Conservation (phyloP, 164 flowering plant genomes). For the Chimonanthus praecox region DNA sequence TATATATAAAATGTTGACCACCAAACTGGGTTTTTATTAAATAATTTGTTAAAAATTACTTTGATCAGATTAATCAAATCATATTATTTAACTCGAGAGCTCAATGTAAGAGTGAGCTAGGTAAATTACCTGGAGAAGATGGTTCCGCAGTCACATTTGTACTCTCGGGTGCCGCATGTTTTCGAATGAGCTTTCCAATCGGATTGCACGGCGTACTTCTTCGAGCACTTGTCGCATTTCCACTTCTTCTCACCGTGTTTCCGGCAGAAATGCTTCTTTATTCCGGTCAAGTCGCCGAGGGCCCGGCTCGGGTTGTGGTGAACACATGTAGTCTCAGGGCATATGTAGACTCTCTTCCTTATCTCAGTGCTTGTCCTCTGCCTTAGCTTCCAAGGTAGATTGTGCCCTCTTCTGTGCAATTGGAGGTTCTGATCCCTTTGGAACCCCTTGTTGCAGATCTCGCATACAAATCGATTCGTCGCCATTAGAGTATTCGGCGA, state of each 20-base stretch:
- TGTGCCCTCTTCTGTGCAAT: conserved; percentile 55
- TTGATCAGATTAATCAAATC: too few relatives aligned
- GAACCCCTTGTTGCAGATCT: conserved; percentile 58
- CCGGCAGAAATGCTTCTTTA: conserved; percentile 56
- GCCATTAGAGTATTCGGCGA: conserved; percentile 56
- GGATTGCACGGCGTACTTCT: conserved; percentile 61
- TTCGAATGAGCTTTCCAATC: conserved; percentile 66
- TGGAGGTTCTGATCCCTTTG: conserved; percentile 65
- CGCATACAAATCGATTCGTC: conserved; percentile 50
- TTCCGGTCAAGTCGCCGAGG: conserved; percentile 56
- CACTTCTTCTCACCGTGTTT: conserved; percentile 72
- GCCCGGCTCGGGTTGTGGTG: conserved; percentile 59
- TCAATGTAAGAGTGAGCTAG: too few relatives aligned
- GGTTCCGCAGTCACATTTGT: conserved; percentile 64
- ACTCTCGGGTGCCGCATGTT: conserved; percentile 55
- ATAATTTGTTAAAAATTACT: too few relatives aligned
- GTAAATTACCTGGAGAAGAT: conserved; percentile 48
- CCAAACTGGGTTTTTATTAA: too few relatives aligned
- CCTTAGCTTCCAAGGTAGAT: conserved; percentile 66
- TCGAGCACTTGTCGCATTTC: conserved; percentile 62
- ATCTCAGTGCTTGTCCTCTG: conserved; percentile 40
- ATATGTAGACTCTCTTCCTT: conserved; percentile 47
- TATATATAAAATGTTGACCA: too few relatives aligned
- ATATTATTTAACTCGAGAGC: too few relatives aligned
- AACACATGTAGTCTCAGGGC: conserved; percentile 48